A percentile compares a stretch with the other conserved stretches of the same genome.
Evolutionary conservation across 768 basidiomycete genomes (phyloP).

Genomic region (Leccinum disarticulatum): DNA sequence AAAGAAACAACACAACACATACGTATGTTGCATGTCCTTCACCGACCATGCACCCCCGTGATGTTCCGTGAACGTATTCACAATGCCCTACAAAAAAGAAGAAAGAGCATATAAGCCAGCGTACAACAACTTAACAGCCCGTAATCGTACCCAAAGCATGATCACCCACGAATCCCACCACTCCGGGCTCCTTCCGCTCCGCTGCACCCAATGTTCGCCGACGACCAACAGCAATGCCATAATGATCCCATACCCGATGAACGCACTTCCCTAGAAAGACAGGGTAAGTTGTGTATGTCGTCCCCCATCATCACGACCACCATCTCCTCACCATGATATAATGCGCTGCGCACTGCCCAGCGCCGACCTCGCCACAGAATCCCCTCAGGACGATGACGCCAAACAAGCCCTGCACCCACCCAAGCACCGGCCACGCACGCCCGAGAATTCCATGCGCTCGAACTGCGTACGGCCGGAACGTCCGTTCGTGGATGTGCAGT

Average conservation of each 20-base stretch:
- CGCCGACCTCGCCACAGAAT: slow-evolving; percentile 69
- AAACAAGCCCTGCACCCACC: slow-evolving; percentile 89
- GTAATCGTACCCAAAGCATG: slow-evolving; percentile 47
- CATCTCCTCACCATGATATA: slow-evolving; percentile 64
- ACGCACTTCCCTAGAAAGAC: slow-evolving; percentile 64
- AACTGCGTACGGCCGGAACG: slow-evolving; percentile 70
- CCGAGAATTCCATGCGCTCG: slow-evolving; percentile 75
- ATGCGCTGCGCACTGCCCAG: slow-evolving; percentile 87
- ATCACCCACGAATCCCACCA: slow-evolving; percentile 82
- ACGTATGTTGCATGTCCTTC: slow-evolving; percentile 96
- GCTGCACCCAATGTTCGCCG: slow-evolving; percentile 75
- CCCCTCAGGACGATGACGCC: slow-evolving; percentile 73
- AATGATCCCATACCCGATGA: slow-evolving; percentile 83
- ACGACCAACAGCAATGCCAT: slow-evolving; percentile 76
- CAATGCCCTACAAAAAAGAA: slow-evolving; percentile 33
- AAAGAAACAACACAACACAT: slow-evolving; percentile 30
- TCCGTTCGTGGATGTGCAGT: slow-evolving; percentile 81
- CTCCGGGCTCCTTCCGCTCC: slow-evolving; percentile 73
- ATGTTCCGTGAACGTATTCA: slow-evolving; percentile 94
- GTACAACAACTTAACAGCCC: not conserved
- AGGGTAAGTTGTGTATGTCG: slow-evolving; percentile 6
- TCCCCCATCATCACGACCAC: slow-evolving; percentile 5
- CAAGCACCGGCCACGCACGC: slow-evolving; percentile 79
- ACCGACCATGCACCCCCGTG: slow-evolving; percentile 78
- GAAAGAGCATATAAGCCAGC: not conserved